Evolutionary conservation across 2,329 filamentous ascomycete genomes (phyloP), one percentile per base, ranked within the genome.

Genomic region (Fusarium sambucinum): DNA sequence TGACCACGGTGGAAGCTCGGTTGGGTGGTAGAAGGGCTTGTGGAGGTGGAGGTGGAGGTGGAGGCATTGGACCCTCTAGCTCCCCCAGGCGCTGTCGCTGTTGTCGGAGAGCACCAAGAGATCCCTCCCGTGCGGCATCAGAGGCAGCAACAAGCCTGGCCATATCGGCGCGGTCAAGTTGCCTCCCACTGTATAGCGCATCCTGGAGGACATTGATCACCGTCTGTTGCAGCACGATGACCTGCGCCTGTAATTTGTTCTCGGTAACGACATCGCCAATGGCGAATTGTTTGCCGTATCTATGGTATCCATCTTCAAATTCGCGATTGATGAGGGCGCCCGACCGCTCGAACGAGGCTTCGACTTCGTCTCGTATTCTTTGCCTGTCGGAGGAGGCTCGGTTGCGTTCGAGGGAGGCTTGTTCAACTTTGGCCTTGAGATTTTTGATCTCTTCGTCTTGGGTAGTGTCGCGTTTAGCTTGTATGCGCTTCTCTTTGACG

Each of bases 371-470:
- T 35, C 55, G 35, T 29, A 27, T 32, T 19, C 63, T 51, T 38
- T 52, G 63, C 21, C 56, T 55, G 23, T 59, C 56, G 12, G 9
- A 5, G 27, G 54, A 46, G 23, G 54, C 61, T 10, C 59, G 46
- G 1, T 58, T 44, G 33, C 47, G 47, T 29, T 47, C 44, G 25
- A 66, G 42, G 7, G 61, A 59, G 3, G 55, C 61, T 14, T 53
- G 32, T 17, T 73, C 65, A 32, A 74, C 53, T 33, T 71, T 68
- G 5, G 59, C 56, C 14, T 63, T 66, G 48, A 74, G 68, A 55
- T 71, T 74, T 12, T 71, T 68, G 8, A 74, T 74, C 45, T 74
- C 71, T 11, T 74, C 65, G 23, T 74, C 72, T 55, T 74, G 72
- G 4, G 66, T 67, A 5, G 60, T 71, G 61, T 74, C 72, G 42